phyloP scores from a whole-genome alignment of 345 rosid species.

The Triadica sebifera region DNA sequence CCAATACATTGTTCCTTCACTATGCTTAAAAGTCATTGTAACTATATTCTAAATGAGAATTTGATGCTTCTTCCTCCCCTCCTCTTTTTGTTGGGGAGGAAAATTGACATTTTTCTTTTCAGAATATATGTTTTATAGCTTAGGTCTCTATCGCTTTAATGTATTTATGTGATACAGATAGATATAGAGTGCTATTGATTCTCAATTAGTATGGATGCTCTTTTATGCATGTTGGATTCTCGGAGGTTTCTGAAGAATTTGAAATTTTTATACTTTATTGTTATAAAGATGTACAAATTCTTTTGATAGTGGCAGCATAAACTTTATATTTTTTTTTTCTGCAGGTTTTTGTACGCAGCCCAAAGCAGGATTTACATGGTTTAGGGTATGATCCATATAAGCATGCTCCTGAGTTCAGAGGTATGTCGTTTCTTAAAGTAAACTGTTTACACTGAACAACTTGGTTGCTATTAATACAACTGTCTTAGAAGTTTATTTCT shows the following conservation, averaged over 20 bases:
- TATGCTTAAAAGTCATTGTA: not conserved
- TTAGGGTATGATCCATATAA: conserved; percentile 89
- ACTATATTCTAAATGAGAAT: not conserved
- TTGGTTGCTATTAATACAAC: conserved; percentile 7
- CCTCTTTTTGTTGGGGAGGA: not conserved
- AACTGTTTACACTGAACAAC: conserved; percentile 16
- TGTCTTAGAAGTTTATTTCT: conserved; percentile 14
- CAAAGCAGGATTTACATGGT: conserved; percentile 91
- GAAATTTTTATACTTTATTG: not conserved
- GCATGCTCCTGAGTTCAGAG: conserved; percentile 98
- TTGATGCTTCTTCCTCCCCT: not conserved
- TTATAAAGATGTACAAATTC: not conserved
- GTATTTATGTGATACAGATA: not conserved
- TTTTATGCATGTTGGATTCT: not conserved
- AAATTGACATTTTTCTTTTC: not conserved
- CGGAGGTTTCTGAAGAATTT: not conserved
- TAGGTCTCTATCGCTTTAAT: not conserved
- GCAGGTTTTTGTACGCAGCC: conserved; percentile 71
- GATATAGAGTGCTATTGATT: not conserved
- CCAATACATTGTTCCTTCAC: not conserved
- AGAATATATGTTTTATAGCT: not conserved
- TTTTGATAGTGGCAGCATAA: not conserved
- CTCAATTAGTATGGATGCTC: not conserved
- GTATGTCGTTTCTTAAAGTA: conserved; percentile 39
- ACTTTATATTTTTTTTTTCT: conserved; percentile 16